Evolutionary conservation across 441 rosid species (phyloP), one percentile per base, ranked within the genome.

Genomic region (Gossypium trilobum): DNA sequence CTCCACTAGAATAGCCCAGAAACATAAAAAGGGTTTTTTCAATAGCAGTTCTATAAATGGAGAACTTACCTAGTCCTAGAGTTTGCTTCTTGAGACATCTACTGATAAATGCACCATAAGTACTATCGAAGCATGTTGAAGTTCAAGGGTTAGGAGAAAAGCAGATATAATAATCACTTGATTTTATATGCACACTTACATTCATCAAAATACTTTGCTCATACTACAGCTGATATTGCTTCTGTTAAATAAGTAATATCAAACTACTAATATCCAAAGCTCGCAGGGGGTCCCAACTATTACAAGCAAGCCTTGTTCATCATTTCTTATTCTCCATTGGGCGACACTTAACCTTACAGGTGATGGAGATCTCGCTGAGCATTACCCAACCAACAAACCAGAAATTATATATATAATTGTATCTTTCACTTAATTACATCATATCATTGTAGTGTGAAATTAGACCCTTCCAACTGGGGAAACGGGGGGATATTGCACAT

Each of bases 381-480:
- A 73, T 20, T 36, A 65, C 68, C 55, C 64, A 48, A 16, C 60
- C 68, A 75, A 59, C 72, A 48, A 74, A 73, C 22, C 23, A 67
- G 71, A 66, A 54, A 50, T 75, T 22, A 57, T 57, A 23, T 57
- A 57, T 57, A 23, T 20, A 22, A 22, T 64, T 64, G 58, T 55
- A 71, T 5, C 20, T 22, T 56, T 55, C 29, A 22, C 71, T 46
- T 69, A 75, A 62, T 69, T 78, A 72, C 77, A 76, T 20, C 33
- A 48, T 57, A 57, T 67, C 58, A 29, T 50, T 36, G 33, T 52
- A 3, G 16, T 16, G 42, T 74, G 55, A 62, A 74, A 52, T 79
- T 86, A 90, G 75, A 88, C 93, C 81, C 96, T 85, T 44, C 91
- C 96, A 0, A 82, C 87, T 0, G 98, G 97, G 51, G 97, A 93